These are phyloP conservation scores for Persicaria tinctoria DNA, from an alignment of 148 eudicot species.

Conservation along the genomic window DNA sequence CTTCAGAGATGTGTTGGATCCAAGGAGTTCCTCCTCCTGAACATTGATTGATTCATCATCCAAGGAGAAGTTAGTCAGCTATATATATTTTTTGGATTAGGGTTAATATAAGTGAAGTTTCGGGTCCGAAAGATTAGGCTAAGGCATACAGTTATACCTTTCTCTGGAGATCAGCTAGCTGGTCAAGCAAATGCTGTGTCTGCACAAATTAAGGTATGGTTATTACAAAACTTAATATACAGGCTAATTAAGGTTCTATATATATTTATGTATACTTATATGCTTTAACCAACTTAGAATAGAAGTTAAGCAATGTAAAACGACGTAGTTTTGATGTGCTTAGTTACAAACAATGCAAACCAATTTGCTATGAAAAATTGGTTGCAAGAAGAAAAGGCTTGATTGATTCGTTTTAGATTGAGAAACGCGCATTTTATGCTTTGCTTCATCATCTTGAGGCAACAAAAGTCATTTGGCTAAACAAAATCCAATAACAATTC, in stretches of 20 bases:
- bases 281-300: too few relatives aligned
- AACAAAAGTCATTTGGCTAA: neutral
- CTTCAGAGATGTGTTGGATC: constrained; percentile 43
- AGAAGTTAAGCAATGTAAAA: too few relatives aligned
- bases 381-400: too few relatives aligned
- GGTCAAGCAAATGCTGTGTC: constrained; percentile 60
- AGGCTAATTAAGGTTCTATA: too few relatives aligned
- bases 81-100: neutral
- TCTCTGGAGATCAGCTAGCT: constrained; percentile 54
- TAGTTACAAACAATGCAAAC: too few relatives aligned
- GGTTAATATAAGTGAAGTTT: neutral
- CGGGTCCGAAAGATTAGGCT: neutral
- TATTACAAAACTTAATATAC: too few relatives aligned
- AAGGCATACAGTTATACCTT: constrained; percentile 30
- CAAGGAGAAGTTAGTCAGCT: neutral
- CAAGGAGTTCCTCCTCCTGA: constrained; percentile 55
- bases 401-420: too few relatives aligned
- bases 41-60: neutral
- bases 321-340: too few relatives aligned
- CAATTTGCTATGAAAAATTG: too few relatives aligned
- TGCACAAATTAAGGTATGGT: constrained; percentile 16
- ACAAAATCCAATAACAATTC: neutral
- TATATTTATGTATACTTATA: too few relatives aligned
- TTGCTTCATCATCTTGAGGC: too few relatives aligned
- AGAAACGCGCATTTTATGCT: too few relatives aligned